Percentiles rank a stretch among this genome's conserved stretches.
Conservation (phyloP, 345 rosid species). For the Cardiospermum halicacabum region DNA sequence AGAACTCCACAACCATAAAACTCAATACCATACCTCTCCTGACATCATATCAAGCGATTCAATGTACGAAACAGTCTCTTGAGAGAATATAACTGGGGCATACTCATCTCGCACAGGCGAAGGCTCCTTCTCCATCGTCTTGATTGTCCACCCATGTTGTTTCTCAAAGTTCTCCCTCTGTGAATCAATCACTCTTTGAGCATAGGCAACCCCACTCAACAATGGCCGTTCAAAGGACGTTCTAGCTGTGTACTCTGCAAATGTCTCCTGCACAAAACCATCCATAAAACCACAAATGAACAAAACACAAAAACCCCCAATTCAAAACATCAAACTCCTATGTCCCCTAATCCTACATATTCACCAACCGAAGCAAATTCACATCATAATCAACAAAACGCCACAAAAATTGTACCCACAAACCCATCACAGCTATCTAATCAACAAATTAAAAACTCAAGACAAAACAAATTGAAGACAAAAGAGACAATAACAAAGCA, state of each 20-base stretch:
- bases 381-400: too few relatives aligned
- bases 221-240: slow-evolving; percentile 95
- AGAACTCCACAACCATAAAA: slow-evolving; percentile 9
- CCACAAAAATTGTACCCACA: too few relatives aligned
- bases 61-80: slow-evolving; percentile 84
- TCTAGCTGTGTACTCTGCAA: slow-evolving; percentile 95
- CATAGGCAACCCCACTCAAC: slow-evolving; percentile 92
- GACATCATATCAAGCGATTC: slow-evolving; percentile 99
- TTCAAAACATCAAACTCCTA: background rate
- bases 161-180: slow-evolving; percentile 82
- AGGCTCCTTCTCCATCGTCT: slow-evolving; percentile 83
- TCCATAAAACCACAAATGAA: background rate
- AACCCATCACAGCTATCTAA: too few relatives aligned
- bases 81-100: slow-evolving; percentile 93
- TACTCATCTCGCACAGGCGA: slow-evolving; percentile 91
- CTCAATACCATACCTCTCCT: slow-evolving; percentile 61
- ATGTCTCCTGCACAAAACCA: slow-evolving; percentile 65
- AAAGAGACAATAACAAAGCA: slow-evolving; percentile 2
- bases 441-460: too few relatives aligned
- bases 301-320: background rate
- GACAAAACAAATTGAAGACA: background rate
- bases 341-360: too few relatives aligned
- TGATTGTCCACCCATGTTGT: slow-evolving; percentile 81
- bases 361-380: too few relatives aligned
- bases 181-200: slow-evolving; percentile 57